phyloP scores from a whole-genome alignment of 306 rosid species.

The Glycyrrhiza uralensis region DNA sequence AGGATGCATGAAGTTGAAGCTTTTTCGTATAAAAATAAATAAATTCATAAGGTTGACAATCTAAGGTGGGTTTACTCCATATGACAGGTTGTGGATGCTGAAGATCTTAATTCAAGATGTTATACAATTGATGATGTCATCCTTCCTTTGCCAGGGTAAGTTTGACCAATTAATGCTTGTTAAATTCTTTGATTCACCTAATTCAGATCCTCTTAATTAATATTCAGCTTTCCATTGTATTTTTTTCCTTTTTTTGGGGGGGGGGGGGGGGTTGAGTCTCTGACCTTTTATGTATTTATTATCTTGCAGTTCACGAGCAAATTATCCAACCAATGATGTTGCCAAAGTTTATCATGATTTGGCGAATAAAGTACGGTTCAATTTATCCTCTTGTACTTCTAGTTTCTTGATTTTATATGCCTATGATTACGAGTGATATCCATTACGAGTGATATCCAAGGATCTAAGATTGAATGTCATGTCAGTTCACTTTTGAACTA shows the following conservation, averaged over 20 bases:
- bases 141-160: constrained; percentile 98
- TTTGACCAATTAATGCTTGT: constrained; percentile 12
- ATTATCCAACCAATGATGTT: constrained; percentile 67
- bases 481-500: neutral
- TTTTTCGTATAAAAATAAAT: neutral
- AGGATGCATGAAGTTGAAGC: neutral
- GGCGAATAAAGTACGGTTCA: constrained; percentile 64
- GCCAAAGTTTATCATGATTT: constrained; percentile 74
- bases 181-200: neutral
- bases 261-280: neutral
- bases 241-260: neutral
- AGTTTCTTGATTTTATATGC: constrained; percentile 1
- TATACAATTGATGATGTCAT: constrained; percentile 75
- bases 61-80: constrained; percentile 10
- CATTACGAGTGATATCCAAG: constrained; percentile 2
- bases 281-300: constrained; percentile 20
- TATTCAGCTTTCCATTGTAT: neutral
- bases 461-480: neutral
- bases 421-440: constrained; percentile 15
- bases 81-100: constrained; percentile 66
- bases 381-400: constrained; percentile 11
- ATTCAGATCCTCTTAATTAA: constrained; percentile 2
- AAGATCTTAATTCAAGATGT: constrained; percentile 57
- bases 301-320: constrained; percentile 70
- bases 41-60: neutral